Conservation (phyloP, 805 yeast genomes). For the Lipomyces sp. region DNA sequence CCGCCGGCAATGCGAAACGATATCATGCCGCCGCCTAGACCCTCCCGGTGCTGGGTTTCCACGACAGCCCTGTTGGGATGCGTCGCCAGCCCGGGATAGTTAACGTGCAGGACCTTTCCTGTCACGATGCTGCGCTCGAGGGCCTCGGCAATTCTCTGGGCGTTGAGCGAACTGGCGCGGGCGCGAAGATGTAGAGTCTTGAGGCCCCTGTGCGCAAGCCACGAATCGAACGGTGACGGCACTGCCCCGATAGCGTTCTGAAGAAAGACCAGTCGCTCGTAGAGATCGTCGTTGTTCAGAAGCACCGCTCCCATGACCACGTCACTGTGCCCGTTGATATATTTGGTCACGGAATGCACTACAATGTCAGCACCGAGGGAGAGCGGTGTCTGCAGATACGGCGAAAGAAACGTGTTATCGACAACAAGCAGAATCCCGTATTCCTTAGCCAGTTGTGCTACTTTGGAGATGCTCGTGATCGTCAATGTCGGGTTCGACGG, state of each 20-base stretch:
- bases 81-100: constrained; percentile 77
- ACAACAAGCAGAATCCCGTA: constrained; percentile 59
- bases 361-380: constrained; percentile 81
- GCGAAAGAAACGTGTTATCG: constrained; percentile 85
- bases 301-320: constrained; percentile 84
- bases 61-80: constrained; percentile 54
- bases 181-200: constrained; percentile 82
- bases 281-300: constrained; percentile 57
- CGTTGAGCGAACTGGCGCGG: constrained; percentile 62
- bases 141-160: constrained; percentile 66
- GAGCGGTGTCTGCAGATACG: constrained; percentile 82
- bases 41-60: constrained; percentile 71
- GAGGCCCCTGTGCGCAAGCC: constrained; percentile 91
- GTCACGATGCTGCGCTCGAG: constrained; percentile 43
- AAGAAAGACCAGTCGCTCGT: constrained; percentile 65
- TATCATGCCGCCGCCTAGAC: constrained; percentile 88
- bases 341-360: constrained; percentile 85
- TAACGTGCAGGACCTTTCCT: constrained; percentile 59
- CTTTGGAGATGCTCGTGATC: constrained; percentile 68
- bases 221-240: constrained; percentile 85
- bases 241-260: constrained; percentile 88
- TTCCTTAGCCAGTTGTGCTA: constrained; percentile 52
- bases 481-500: constrained; percentile 86
- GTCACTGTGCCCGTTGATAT: constrained; percentile 89
- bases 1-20: constrained; percentile 85